Evolutionary conservation across 2,329 filamentous ascomycete species (phyloP), one percentile per base, ranked within the genome.

Genomic region (Xylariaceae sp.): DNA sequence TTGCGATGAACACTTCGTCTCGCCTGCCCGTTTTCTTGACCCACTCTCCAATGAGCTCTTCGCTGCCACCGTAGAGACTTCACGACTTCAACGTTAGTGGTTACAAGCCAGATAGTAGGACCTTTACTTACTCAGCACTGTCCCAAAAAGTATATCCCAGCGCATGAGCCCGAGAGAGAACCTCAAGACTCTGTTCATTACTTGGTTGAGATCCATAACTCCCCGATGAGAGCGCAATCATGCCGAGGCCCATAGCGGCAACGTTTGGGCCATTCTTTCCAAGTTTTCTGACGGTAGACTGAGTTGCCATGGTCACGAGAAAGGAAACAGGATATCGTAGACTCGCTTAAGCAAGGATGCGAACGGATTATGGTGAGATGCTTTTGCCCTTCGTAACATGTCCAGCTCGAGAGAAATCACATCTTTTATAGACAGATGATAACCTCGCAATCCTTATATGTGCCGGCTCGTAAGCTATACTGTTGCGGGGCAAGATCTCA

Each of bases 1-100:
- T 73, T 1, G 75, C 73, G 10, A 76, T 66, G 62, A 75, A 75
- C 55, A 75, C 70, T 43, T 71, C 60, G 39, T 70, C 66, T 15
- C 73, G 68, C 56, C 73, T 74, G 51, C 67, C 69, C 2, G 70
- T 71, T 12, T 49, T 53, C n/a, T 57, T 52, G 52, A 69, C 63
- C 65, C 65, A 68, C 53, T 57, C 64, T 46, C 70, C 71, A 12
- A 76, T 58, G 7, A 73, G 54, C n/a, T 70, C 71, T 53, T 75
- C 73, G 36, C 54, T 51, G 17, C 63, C 60, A 14, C 58, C 61
- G 44, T 55, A 55, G 17, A 14, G 17, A 30, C 44, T 45, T 15
- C 5, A 3, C 6, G 6, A 11, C 11, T 19, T n/a, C 9, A 22
- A 4, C 6, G 2, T n/a, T n/a, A 30, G 41, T 18, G 12, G 33